phyloP scores from a whole-genome alignment of 1,139 yeast genomes.

The Magnusiomyces magnusii region DNA sequence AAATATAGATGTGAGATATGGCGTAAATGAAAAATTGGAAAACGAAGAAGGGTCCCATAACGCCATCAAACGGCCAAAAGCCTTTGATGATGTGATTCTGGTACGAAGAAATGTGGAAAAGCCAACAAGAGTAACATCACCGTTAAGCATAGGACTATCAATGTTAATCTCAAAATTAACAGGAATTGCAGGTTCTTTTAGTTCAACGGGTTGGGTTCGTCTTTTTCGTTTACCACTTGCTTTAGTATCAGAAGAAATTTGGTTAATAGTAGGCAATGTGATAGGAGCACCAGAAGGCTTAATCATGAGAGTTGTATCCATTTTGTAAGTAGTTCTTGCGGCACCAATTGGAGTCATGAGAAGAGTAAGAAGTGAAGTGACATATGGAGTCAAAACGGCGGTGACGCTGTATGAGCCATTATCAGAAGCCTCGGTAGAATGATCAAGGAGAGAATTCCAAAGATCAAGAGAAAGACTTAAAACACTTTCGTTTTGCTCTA shows the following conservation, averaged over 20 bases:
- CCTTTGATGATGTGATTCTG: conserved; percentile 67
- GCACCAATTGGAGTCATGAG: conserved; percentile 93
- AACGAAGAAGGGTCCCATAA: conserved; percentile 38
- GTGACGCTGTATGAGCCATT: conserved; percentile 15
- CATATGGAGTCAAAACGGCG: conserved; percentile 23
- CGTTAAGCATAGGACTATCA: conserved; percentile 86
- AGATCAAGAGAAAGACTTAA: conserved; percentile 56
- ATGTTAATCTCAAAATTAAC: conserved; percentile 48
- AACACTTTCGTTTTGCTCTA: conserved; percentile 80
- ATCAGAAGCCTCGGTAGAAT: conserved; percentile 9
- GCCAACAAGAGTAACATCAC: conserved; percentile 86
- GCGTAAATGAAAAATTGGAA: conserved; percentile 13
- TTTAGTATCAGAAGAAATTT: background rate
- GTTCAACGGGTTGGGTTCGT: conserved; percentile 17
- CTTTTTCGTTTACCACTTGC: conserved; percentile 22
- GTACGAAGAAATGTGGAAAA: conserved; percentile 66
- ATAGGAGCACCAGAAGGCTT: conserved; percentile 69
- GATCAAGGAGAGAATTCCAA: conserved; percentile 46
- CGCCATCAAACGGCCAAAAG: conserved; percentile 66
- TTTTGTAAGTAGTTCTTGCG: conserved; percentile 77
- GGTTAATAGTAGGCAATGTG: conserved; percentile 15
- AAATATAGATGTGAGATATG: conserved; percentile 50
- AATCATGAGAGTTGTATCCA: conserved; percentile 67
- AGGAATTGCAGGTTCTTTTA: conserved; percentile 15
- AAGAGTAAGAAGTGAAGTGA: conserved; percentile 42